Percentiles rank a stretch among this genome's conserved stretches.
These are phyloP conservation scores for Saccharum hybrid DNA, from an alignment of 202 grass and related monocot genomes.

Conservation along the genomic window DNA sequence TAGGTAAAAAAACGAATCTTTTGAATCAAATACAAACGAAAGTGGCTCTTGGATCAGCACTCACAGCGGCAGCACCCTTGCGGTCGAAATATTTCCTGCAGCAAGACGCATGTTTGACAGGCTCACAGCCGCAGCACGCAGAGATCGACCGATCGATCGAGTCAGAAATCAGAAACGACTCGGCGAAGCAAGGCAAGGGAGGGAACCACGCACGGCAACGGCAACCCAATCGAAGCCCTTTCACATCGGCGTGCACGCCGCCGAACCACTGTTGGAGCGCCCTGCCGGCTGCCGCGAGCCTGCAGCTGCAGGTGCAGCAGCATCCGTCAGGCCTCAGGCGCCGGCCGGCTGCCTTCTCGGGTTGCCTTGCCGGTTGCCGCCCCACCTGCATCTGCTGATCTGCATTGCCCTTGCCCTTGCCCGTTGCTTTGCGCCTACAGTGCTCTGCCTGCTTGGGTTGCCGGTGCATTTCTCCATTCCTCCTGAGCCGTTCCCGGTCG, in stretches of 20 bases:
- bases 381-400: neutral
- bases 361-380: conserved; percentile 35
- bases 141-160: neutral
- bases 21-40: too few species aligned
- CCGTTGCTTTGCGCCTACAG: neutral
- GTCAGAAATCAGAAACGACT: conserved; percentile 8
- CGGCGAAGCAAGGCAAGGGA: neutral
- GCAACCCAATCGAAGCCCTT: neutral
- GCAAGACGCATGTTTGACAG: neutral
- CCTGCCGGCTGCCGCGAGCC: neutral
- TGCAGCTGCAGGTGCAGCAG: neutral
- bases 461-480: conserved; percentile 36
- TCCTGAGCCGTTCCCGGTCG: conserved; percentile 26
- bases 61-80: neutral
- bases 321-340: neutral
- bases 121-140: neutral
- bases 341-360: conserved; percentile 39
- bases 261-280: neutral
- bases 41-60: neutral
- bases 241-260: conserved; percentile 46
- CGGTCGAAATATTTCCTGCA: neutral
- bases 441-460: neutral
- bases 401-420: neutral
- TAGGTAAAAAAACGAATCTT: too few species aligned
- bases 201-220: conserved; percentile 8